Evolutionary conservation across 805 yeast genomes (phyloP).

Genomic region (Myxozyma sirexii): DNA sequence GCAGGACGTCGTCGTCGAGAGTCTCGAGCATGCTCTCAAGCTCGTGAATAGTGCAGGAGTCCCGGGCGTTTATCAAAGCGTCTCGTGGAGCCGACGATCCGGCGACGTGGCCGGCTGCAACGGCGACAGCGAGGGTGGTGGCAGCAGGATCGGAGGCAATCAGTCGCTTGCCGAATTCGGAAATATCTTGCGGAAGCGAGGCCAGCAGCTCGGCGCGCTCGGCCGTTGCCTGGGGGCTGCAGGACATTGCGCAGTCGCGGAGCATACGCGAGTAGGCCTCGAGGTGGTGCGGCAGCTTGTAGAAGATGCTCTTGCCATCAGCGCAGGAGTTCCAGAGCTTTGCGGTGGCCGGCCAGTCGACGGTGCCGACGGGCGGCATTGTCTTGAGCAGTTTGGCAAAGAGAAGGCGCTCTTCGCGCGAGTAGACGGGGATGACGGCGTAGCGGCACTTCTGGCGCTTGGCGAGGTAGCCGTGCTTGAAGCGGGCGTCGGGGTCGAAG

Average conservation of each 20-base stretch:
- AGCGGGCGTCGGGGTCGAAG: constrained; percentile 20
- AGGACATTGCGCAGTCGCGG: constrained; percentile 11
- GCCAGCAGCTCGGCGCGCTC: neutral
- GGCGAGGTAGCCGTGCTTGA: constrained; percentile 28
- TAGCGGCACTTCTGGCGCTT: constrained; percentile 26
- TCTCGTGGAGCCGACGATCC: constrained; percentile 20
- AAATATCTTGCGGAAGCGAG: neutral
- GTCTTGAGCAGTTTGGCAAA: constrained; percentile 21
- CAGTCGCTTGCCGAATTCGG: neutral
- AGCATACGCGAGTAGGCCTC: constrained; percentile 16
- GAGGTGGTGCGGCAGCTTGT: constrained; percentile 28
- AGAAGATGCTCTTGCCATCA: constrained; percentile 23
- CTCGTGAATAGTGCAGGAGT: neutral
- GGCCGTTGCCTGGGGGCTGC: neutral
- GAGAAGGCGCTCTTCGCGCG: constrained; percentile 29
- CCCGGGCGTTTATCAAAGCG: constrained; percentile 14
- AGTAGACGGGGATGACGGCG: constrained; percentile 31
- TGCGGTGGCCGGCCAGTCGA: constrained; percentile 16
- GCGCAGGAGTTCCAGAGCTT: constrained; percentile 23
- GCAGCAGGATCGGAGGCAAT: constrained; percentile 5
- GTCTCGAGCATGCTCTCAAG: constrained; percentile 6
- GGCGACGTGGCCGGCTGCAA: constrained; percentile 20
- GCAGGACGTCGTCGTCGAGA: constrained; percentile 7
- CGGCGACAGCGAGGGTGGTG: constrained; percentile 19
- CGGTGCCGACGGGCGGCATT: neutral